Conservation (phyloP, 805 yeast species). For the Sugiyamaella lignohabitans region DNA sequence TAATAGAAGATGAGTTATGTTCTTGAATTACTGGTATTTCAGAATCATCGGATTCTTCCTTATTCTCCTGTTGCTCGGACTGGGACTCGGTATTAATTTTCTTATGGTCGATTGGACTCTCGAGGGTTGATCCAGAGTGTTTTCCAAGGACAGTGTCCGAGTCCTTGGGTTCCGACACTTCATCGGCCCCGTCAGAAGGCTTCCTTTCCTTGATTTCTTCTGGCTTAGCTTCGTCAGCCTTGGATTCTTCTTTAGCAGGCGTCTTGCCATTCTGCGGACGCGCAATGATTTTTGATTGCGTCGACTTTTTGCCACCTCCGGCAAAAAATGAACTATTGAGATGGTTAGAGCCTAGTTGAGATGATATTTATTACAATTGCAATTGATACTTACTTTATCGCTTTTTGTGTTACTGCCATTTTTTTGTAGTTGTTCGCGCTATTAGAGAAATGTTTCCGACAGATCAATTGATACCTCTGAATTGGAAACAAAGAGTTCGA, state of each 20-base stretch:
- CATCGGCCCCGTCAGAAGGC: not conserved
- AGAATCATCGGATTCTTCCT: not conserved
- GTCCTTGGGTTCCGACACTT: too few species aligned
- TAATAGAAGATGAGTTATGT: not conserved
- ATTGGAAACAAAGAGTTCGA: not conserved
- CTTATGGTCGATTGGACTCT: not conserved
- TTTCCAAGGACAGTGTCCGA: not conserved
- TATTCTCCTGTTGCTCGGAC: not conserved
- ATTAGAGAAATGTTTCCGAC: not conserved
- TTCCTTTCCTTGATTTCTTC: not conserved
- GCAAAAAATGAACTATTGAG: not conserved
- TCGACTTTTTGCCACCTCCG: not conserved
- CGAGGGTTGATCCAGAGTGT: not conserved
- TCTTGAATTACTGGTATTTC: not conserved
- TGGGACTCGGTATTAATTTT: not conserved
- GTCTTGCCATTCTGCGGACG: not conserved
- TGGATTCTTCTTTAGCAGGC: not conserved
- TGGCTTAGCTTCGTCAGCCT: not conserved
- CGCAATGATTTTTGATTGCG: not conserved
- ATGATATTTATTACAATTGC: not conserved
- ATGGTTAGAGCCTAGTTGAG: not conserved
- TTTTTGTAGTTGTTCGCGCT: not conserved
- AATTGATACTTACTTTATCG: constrained; percentile 1
- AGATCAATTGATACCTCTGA: not conserved
- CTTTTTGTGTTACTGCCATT: constrained; percentile 4